Evolutionary conservation across 2,329 filamentous ascomycete species (phyloP).

Genomic region (Cercospora nicotianae): DNA sequence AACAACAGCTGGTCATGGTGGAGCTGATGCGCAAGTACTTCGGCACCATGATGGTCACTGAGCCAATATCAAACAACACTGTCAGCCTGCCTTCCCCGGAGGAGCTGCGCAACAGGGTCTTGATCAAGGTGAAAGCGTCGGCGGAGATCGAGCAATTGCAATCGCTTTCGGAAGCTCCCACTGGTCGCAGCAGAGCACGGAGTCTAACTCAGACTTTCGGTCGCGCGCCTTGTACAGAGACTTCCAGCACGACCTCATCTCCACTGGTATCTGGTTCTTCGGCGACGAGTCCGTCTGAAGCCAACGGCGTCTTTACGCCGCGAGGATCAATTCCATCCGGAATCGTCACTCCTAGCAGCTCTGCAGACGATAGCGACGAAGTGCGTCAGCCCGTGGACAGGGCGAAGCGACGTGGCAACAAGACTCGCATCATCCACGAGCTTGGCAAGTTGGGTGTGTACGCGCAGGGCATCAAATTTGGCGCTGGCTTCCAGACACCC

Average conservation of each 20-base stretch:
- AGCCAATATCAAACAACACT: constrained; percentile 68
- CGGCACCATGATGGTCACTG: constrained; percentile 72
- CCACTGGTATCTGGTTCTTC: constrained; percentile 52
- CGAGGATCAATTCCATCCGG: constrained; percentile 58
- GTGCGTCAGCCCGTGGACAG: constrained; percentile 58
- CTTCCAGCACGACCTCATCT: constrained; percentile 50
- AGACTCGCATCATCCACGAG: constrained; percentile 81
- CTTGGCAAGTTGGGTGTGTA: constrained; percentile 85
- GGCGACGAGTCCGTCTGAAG: constrained; percentile 53
- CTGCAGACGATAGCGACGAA: constrained; percentile 76
- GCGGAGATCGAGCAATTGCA: constrained; percentile 50
- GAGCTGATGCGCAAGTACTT: constrained; percentile 85
- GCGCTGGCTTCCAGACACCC: constrained; percentile 67
- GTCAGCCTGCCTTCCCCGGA: constrained; percentile 79
- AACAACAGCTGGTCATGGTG: constrained; percentile 85
- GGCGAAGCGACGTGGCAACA: constrained; percentile 62
- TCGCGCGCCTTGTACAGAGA: constrained; percentile 63
- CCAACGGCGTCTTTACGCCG: constrained; percentile 48
- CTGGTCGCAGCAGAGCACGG: constrained; percentile 48
- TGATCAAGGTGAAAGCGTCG: constrained; percentile 93
- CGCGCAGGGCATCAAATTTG: constrained; percentile 75
- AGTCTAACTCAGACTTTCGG: constrained; percentile 79
- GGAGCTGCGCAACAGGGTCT: constrained; percentile 75
- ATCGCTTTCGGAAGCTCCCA: constrained; percentile 38
- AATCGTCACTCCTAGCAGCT: constrained; percentile 58